Conservation (phyloP, 2,329 filamentous ascomycete species). For the Helicocarpus griseus region DNA sequence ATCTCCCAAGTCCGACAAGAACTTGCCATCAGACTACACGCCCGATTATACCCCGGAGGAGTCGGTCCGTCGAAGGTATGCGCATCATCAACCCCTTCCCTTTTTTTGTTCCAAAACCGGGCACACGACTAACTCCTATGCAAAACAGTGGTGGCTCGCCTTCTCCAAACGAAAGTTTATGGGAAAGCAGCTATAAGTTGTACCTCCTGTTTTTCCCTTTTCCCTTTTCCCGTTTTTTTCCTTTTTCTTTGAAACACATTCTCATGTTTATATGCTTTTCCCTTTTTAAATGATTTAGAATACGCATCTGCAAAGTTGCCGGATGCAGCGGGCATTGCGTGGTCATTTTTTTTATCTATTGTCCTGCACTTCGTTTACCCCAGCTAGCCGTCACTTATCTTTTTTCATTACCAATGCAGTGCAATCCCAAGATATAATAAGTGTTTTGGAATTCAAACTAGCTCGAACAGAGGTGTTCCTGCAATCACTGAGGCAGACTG, state of each 20-base stretch:
- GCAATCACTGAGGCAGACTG: too few species aligned
- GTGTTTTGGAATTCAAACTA: too few species aligned
- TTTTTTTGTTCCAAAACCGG: background rate
- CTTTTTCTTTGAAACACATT: background rate
- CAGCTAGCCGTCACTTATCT: background rate
- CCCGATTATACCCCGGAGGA: conserved; percentile 73
- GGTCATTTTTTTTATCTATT: background rate
- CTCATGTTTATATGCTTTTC: background rate
- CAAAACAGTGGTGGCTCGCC: conserved; percentile 88
- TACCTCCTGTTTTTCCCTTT: background rate
- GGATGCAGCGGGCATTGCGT: too few species aligned
- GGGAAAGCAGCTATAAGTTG: conserved; percentile 72
- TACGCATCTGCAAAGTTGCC: background rate
- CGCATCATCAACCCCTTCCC: background rate
- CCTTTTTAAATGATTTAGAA: background rate
- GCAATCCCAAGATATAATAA: too few species aligned
- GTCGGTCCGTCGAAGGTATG: conserved; percentile 54
- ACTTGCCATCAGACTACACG: conserved; percentile 70
- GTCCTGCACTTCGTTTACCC: background rate
- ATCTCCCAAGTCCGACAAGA: conserved; percentile 90
- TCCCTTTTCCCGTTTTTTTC: background rate
- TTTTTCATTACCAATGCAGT: too few species aligned
- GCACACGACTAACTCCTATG: background rate
- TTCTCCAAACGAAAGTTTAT: conserved; percentile 99
- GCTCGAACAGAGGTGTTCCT: too few species aligned